Evolutionary conservation across 371 early-diverging fungal species (phyloP).

Genomic region (Antonospora locustae): DNA sequence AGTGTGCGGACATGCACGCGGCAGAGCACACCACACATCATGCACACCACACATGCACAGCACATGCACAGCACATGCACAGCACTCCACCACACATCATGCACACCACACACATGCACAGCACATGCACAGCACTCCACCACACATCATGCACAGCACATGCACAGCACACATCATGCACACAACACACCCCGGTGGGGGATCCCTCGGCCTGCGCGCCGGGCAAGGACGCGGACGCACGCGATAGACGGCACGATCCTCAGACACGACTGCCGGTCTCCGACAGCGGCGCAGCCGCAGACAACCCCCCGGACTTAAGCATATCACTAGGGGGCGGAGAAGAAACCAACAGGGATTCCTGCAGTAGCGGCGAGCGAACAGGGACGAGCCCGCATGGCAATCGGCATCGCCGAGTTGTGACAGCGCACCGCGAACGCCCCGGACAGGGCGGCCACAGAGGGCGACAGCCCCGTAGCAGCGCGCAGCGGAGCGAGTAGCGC

Average conservation of each 20-base stretch:
- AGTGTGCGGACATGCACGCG: too few species aligned
- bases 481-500: conserved; percentile 11
- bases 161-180: too few species aligned
- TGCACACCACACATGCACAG: too few species aligned
- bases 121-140: too few species aligned
- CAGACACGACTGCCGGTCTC: background rate
- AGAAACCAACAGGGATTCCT: conserved; percentile 36
- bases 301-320: conserved; percentile 39
- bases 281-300: conserved; percentile 1
- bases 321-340: conserved; percentile 39
- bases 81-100: too few species aligned
- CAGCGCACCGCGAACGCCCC: background rate
- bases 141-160: too few species aligned
- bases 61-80: too few species aligned
- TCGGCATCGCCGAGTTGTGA: background rate
- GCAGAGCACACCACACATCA: too few species aligned
- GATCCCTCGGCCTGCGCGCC: conserved; percentile 15
- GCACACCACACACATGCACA: too few species aligned
- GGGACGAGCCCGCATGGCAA: conserved; percentile 19
- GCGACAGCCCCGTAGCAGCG: background rate
- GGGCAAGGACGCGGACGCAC: conserved; percentile 14
- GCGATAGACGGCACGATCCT: conserved; percentile 4
- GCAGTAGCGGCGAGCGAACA: conserved; percentile 39
- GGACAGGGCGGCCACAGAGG: conserved; percentile 1
- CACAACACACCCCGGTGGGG: too few species aligned